These are phyloP conservation scores for Boletus subparvulus DNA, from an alignment of 768 basidiomycete genomes.

Conservation along the genomic window DNA sequence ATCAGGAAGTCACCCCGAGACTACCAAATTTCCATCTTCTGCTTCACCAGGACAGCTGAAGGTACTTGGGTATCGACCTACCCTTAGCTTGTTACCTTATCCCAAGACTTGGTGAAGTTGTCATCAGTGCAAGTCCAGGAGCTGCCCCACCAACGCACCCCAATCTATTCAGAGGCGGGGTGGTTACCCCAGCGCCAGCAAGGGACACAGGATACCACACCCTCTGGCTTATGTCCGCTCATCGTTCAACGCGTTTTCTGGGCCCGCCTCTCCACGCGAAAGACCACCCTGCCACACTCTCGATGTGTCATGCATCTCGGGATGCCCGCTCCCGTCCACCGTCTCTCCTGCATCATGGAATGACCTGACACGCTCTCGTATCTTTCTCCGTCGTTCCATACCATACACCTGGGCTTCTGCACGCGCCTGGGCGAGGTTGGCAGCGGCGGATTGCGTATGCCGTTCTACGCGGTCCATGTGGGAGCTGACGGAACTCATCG, in stretches of 20 bases:
- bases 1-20: background rate
- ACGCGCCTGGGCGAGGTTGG: slow-evolving; percentile 59
- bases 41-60: background rate
- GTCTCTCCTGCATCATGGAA: slow-evolving; percentile 17
- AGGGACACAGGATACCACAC: background rate
- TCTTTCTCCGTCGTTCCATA: slow-evolving; percentile 48
- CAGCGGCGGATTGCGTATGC: slow-evolving; percentile 49
- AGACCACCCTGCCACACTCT: background rate
- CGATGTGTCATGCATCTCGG: background rate
- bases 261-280: background rate
- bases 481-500: slow-evolving; percentile 13
- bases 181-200: background rate
- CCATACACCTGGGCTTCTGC: slow-evolving; percentile 57
- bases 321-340: background rate
- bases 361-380: slow-evolving; percentile 47
- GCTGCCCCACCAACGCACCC: background rate
- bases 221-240: background rate
- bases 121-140: background rate
- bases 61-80: background rate
- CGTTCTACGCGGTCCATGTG: slow-evolving; percentile 38
- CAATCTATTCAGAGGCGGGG: background rate
- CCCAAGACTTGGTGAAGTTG: background rate
- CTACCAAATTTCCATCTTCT: background rate
- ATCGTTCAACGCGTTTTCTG: background rate
- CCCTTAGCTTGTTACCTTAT: no score